Evolutionary conservation across 2,329 filamentous ascomycete species (phyloP).

Genomic region (Phyllosticta citrichinensis): DNA sequence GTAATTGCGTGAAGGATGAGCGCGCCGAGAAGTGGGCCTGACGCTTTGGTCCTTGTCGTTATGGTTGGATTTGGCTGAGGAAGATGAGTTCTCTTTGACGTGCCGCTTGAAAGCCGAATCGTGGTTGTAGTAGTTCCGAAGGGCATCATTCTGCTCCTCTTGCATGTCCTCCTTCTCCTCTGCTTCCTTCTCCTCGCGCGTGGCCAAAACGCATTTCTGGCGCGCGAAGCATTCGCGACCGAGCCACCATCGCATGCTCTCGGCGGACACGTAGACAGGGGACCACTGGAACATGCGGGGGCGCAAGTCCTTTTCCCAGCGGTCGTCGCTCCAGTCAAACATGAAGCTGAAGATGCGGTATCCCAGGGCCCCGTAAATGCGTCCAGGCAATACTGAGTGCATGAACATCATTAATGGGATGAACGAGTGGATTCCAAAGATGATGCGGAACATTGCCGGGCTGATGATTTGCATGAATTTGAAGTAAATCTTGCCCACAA

Average conservation of each 20-base stretch:
- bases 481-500: conserved; percentile 82
- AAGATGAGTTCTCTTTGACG: not conserved
- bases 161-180: conserved; percentile 44
- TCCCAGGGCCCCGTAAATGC: conserved; percentile 68
- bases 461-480: conserved; percentile 81
- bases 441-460: conserved; percentile 62
- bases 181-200: conserved; percentile 56
- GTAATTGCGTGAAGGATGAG: not conserved
- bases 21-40: not conserved
- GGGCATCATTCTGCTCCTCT: conserved; percentile 17
- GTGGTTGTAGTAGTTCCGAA: conserved; percentile 6
- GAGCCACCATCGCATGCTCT: conserved; percentile 94
- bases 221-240: conserved; percentile 74
- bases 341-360: conserved; percentile 85
- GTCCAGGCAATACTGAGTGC: conserved; percentile 55
- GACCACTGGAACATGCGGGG: conserved; percentile 86
- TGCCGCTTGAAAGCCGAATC: not conserved
- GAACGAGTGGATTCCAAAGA: conserved; percentile 89
- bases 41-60: not conserved
- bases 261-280: conserved; percentile 79
- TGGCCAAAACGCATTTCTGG: conserved; percentile 80
- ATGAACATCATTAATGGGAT: conserved; percentile 90
- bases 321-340: conserved; percentile 74
- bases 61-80: not conserved
- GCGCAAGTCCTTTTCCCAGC: conserved; percentile 74